Conservation (phyloP, 768 basidiomycete genomes). For the Leucocoprinus sp. region DNA sequence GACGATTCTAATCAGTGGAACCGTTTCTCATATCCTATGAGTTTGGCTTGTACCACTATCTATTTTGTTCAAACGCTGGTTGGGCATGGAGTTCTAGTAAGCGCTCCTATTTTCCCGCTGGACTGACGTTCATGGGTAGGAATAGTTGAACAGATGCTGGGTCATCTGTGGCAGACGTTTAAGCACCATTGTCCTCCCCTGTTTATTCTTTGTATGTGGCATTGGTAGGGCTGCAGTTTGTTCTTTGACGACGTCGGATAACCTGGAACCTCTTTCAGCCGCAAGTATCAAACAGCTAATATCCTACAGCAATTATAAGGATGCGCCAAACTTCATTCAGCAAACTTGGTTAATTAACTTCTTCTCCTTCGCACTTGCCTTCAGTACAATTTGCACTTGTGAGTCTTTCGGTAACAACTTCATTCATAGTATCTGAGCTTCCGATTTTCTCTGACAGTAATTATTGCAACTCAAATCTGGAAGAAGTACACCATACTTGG, state of each 20-base stretch:
- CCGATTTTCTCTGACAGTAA: background rate
- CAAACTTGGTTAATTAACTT: constrained; percentile 27
- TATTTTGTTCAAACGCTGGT: constrained; percentile 27
- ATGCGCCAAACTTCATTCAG: constrained; percentile 24
- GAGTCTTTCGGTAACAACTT: background rate
- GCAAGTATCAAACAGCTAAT: constrained; percentile 18
- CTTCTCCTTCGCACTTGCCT: constrained; percentile 26
- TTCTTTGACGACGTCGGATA: too few species aligned
- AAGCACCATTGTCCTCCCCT: constrained; percentile 18
- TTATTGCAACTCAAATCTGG: constrained; percentile 4
- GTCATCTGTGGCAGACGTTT: constrained; percentile 22
- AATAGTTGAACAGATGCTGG: constrained; percentile 23
- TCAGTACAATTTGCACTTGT: constrained; percentile 26
- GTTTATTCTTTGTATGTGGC: constrained; percentile 21
- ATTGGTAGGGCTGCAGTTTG: constrained; percentile 8
- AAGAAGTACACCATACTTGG: background rate
- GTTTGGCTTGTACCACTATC: constrained; percentile 24
- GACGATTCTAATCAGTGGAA: constrained; percentile 17
- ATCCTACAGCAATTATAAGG: constrained; percentile 17
- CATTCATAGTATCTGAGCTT: background rate
- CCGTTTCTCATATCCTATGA: constrained; percentile 21
- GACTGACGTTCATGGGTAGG: background rate
- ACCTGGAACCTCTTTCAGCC: background rate
- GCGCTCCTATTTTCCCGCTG: background rate
- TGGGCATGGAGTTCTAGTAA: constrained; percentile 25